phyloP scores from a whole-genome alignment of 768 basidiomycete genomes.

The Serpula lacrymans region DNA sequence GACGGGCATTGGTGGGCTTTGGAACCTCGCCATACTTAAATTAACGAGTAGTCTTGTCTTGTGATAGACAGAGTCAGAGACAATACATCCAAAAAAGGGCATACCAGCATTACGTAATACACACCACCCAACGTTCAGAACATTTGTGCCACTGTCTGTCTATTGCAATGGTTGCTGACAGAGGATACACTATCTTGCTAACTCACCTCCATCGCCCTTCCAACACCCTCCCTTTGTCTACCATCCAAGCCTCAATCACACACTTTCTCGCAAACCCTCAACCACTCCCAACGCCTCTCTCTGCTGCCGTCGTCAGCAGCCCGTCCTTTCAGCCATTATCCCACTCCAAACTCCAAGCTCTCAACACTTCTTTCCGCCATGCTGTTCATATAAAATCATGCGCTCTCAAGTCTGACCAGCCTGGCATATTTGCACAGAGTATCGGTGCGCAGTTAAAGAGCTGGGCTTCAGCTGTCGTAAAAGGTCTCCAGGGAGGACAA shows the following conservation, averaged over 20 bases:
- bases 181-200: slow-evolving; percentile 22
- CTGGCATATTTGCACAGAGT: slow-evolving; percentile 28
- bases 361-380: slow-evolving; percentile 25
- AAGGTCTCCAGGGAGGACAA: slow-evolving; percentile 65
- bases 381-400: slow-evolving; percentile 27
- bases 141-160: too few species aligned
- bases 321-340: slow-evolving; percentile 28
- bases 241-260: slow-evolving; percentile 24
- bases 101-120: too few species aligned
- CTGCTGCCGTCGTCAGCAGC: slow-evolving; percentile 29
- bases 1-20: too few species aligned
- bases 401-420: slow-evolving; percentile 25
- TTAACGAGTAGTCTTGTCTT: too few species aligned
- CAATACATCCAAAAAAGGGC: too few species aligned
- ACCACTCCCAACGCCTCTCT: slow-evolving; percentile 29
- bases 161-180: slow-evolving; percentile 8
- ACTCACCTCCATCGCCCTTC: slow-evolving; percentile 24
- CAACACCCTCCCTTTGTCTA: slow-evolving; percentile 10
- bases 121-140: too few species aligned
- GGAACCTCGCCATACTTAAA: too few species aligned
- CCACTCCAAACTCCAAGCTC: slow-evolving; percentile 22
- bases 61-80: too few species aligned
- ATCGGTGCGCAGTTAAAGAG: slow-evolving; percentile 37
- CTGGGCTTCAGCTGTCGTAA: slow-evolving; percentile 52
- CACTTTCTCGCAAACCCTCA: slow-evolving; percentile 25